A percentile compares a stretch with the other conserved stretches of the same genome.
phyloP scores from a whole-genome alignment of 495 filamentous ascomycete genomes.

The Penicillium steckii region DNA sequence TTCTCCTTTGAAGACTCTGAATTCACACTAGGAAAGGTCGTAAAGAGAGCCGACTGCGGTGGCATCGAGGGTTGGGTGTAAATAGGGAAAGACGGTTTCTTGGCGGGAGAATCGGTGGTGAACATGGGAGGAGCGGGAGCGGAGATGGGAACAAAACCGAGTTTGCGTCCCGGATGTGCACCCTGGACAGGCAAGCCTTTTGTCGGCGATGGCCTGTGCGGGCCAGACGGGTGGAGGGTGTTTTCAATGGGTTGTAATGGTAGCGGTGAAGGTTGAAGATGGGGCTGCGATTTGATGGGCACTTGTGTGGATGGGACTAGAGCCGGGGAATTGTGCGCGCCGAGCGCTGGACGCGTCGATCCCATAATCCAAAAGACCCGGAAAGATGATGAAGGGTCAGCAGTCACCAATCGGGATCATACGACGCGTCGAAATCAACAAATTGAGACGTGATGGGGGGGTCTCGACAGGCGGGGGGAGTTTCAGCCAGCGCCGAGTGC shows the following conservation, averaged over 20 bases:
- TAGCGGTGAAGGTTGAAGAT: slow-evolving; percentile 48
- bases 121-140: slow-evolving; percentile 64
- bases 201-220: slow-evolving; percentile 59
- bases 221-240: slow-evolving; percentile 51
- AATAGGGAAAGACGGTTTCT: slow-evolving; percentile 62
- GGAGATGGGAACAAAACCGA: slow-evolving; percentile 63
- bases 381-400: slow-evolving; percentile 9
- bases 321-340: slow-evolving; percentile 65
- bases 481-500: slow-evolving; percentile 8
- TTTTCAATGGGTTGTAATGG: slow-evolving; percentile 49
- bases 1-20: slow-evolving; percentile 64
- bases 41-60: slow-evolving; percentile 65
- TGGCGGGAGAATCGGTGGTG: slow-evolving; percentile 81
- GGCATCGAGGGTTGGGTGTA: slow-evolving; percentile 44
- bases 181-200: slow-evolving; percentile 45
- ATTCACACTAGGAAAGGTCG: slow-evolving; percentile 56
- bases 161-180: slow-evolving; percentile 33
- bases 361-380: slow-evolving; percentile 45
- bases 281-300: slow-evolving; percentile 47
- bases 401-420: slow-evolving; percentile 15
- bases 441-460: background rate
- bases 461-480: background rate
- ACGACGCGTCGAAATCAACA: slow-evolving; percentile 27
- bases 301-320: slow-evolving; percentile 48
- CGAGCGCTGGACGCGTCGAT: slow-evolving; percentile 61